Conservation (phyloP, 2,329 filamentous ascomycete species). For the Penicillium sp. region DNA sequence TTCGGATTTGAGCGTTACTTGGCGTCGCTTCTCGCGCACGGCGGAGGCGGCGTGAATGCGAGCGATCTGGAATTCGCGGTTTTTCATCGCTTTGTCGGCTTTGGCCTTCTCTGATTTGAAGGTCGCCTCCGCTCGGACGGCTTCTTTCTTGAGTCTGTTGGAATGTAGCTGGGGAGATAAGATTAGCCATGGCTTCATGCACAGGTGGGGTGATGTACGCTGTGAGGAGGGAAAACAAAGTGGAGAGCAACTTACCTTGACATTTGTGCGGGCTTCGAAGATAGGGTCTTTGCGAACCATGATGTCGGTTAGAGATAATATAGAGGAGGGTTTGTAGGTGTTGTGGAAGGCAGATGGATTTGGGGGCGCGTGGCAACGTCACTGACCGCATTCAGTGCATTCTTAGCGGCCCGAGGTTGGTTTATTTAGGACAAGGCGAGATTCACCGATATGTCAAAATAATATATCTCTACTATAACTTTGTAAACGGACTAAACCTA, state of each 20-base stretch:
- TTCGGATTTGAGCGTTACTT: conserved; percentile 39
- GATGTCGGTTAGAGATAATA: conserved; percentile 11
- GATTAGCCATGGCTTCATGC: background rate
- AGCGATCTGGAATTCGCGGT: conserved; percentile 43
- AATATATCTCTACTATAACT: background rate
- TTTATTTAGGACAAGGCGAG: background rate
- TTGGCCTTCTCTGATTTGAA: conserved; percentile 42
- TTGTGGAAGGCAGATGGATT: conserved; percentile 2
- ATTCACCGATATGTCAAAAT: background rate
- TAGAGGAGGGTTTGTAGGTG: background rate
- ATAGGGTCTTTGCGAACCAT: conserved; percentile 38
- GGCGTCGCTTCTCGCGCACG: conserved; percentile 41
- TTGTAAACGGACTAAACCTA: background rate
- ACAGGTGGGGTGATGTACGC: background rate
- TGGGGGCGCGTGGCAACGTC: conserved; percentile 20
- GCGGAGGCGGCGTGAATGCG: conserved; percentile 42
- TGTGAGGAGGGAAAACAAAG: background rate
- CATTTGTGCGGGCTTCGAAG: conserved; percentile 38
- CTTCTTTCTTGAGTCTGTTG: conserved; percentile 43
- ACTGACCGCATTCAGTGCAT: conserved; percentile 20
- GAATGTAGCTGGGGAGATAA: conserved; percentile 34
- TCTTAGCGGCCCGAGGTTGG: conserved; percentile 4
- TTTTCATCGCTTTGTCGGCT: conserved; percentile 42
- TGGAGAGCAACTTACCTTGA: conserved; percentile 26
- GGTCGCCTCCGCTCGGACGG: conserved; percentile 39